phyloP scores from a whole-genome alignment of 176 grass and related monocot genomes.

The Aegilops longissima region DNA sequence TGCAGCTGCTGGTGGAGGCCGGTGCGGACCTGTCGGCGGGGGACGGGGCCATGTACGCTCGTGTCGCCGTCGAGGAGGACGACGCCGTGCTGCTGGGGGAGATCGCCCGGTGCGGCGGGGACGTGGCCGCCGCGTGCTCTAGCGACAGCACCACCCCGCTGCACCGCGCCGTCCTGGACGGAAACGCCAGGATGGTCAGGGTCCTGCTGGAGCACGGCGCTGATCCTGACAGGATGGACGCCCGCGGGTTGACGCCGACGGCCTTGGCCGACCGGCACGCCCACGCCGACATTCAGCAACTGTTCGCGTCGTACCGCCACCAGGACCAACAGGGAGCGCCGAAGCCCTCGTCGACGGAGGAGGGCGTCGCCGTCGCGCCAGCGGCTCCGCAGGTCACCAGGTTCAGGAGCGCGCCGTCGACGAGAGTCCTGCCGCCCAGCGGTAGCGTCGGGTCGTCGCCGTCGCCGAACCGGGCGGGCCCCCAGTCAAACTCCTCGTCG shows the following conservation, averaged over 20 bases:
- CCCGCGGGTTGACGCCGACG: conserved; percentile 35
- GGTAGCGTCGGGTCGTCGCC: conserved; percentile 14
- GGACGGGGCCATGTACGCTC: conserved; percentile 42
- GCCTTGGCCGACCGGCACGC: conserved; percentile 41
- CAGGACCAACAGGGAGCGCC: background rate
- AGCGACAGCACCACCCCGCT: conserved; percentile 52
- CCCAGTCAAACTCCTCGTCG: background rate
- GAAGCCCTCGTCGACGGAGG: background rate
- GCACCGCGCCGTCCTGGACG: conserved; percentile 59
- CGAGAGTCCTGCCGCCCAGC: conserved; percentile 6
- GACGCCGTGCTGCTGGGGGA: conserved; percentile 44
- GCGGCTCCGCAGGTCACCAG: background rate
- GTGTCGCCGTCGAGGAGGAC: conserved; percentile 52
- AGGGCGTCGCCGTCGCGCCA: background rate
- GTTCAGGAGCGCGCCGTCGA: conserved; percentile 37
- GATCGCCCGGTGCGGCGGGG: conserved; percentile 54
- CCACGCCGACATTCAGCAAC: conserved; percentile 40
- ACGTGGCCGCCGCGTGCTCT: conserved; percentile 27
- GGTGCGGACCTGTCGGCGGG: conserved; percentile 48
- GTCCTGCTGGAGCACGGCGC: conserved; percentile 56
- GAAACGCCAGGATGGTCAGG: conserved; percentile 37
- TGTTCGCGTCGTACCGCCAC: conserved; percentile 28
- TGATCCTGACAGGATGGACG: conserved; percentile 42
- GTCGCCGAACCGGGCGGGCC: background rate
- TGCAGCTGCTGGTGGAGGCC: conserved; percentile 41